Evolutionary conservation across 257 asterid species (phyloP), one percentile per base, ranked within the genome.

Genomic region (Gentiana macrophylla): DNA sequence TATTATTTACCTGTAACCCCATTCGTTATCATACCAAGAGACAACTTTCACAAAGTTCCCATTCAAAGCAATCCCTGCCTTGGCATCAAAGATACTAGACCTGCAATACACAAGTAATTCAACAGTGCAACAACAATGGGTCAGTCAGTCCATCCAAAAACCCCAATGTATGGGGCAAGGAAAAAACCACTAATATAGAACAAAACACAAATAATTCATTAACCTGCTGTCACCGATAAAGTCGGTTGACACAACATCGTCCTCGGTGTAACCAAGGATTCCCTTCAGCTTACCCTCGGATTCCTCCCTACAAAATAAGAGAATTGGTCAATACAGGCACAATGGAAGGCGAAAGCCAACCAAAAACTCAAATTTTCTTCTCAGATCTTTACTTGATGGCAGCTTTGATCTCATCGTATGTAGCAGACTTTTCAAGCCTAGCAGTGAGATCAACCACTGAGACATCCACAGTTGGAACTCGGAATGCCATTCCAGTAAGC

Each of bases 401-500:
- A 15, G 83, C 84, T 67, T 87, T 87, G 68, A 87, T 80, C 56
- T 87, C 78, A 24, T 87, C 96, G 65, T 87, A 88, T 2, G 88
- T 61, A 13, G 96, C 94, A 47, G 63, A 65, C 71, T 88, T 84
- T 70, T 75, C 89, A 59, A 85, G 72, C 67, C 91, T 83, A 44
- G 80, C 86, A 3, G 97, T 88, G 52, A 88, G 84, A 64, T 88
- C 97, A 53, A 85, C 95, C 52, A 83, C 94, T 0, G 97, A 88
- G 50, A 88, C 97, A 79, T 88, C 93, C 57, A 80, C 89, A 4
- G 97, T 88, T 57, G 95, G 97, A 46, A 85, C 97, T 43, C 97
- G 94, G 89, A 85, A 88, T 33, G 94, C 71, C 97, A 85, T 88
- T n/a, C 97, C 97, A 3, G 95, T 88, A 52, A 88, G 80, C 67